phyloP scores from a whole-genome alignment of 371 early-diverging fungal species.

The Mucor sp. region DNA sequence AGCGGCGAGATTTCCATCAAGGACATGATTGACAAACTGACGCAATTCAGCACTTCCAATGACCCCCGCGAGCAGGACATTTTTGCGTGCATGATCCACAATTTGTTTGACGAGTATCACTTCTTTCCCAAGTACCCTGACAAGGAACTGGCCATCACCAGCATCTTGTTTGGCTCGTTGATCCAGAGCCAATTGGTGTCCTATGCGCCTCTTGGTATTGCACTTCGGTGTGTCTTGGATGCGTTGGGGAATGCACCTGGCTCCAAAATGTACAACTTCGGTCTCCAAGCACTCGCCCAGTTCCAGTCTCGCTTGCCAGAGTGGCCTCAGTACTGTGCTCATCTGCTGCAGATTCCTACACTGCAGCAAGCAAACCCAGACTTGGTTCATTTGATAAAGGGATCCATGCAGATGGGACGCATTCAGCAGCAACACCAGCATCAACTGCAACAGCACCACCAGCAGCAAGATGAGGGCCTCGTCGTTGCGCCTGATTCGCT shows the following conservation, averaged over 20 bases:
- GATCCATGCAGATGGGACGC: slow-evolving; percentile 35
- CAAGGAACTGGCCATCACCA: slow-evolving; percentile 87
- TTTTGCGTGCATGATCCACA: slow-evolving; percentile 83
- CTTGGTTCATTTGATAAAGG: slow-evolving; percentile 57
- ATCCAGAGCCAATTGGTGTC: slow-evolving; percentile 86
- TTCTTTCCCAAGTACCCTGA: slow-evolving; percentile 95
- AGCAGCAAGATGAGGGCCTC: slow-evolving; percentile 11
- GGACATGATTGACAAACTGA: slow-evolving; percentile 75
- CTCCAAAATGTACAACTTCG: slow-evolving; percentile 90
- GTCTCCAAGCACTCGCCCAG: slow-evolving; percentile 81
- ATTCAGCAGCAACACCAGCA: slow-evolving; percentile 18
- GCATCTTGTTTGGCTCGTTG: slow-evolving; percentile 85
- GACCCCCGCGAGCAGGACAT: slow-evolving; percentile 74
- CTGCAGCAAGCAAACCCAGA: slow-evolving; percentile 81
- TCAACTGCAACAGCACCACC: background rate
- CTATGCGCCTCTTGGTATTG: slow-evolving; percentile 71
- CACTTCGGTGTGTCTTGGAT: slow-evolving; percentile 84
- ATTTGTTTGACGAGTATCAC: slow-evolving; percentile 91
- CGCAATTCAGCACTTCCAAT: slow-evolving; percentile 69
- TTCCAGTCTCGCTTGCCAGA: slow-evolving; percentile 83
- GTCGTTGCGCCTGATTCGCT: slow-evolving; percentile 7
- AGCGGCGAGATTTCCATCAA: slow-evolving; percentile 73
- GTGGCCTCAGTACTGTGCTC: slow-evolving; percentile 89
- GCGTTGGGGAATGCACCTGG: slow-evolving; percentile 80
- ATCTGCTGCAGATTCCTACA: slow-evolving; percentile 78